phyloP scores from a whole-genome alignment of 768 basidiomycete genomes.

The Kwoniella pini region DNA sequence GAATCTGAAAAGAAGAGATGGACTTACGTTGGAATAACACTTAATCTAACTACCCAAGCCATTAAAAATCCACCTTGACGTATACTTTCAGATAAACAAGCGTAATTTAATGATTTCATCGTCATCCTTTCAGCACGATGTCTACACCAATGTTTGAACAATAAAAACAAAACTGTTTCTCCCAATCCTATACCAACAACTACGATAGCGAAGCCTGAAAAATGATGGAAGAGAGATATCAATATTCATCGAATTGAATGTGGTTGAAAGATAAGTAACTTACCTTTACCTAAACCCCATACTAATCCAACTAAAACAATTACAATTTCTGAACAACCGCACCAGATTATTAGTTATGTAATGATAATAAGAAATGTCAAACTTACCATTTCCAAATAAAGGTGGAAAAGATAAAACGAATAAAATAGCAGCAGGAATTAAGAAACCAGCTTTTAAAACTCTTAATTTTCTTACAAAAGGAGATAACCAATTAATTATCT shows the following conservation, averaged over 20 bases:
- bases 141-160: constrained; percentile 78
- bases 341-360: no score
- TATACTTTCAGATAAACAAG: constrained; percentile 63
- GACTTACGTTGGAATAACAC: constrained; percentile 43
- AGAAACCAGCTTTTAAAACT: constrained; percentile 61
- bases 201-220: constrained; percentile 69
- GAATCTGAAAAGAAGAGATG: constrained; percentile 1
- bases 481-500: constrained; percentile 62
- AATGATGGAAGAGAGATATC: no score
- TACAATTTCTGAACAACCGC: constrained; percentile 60
- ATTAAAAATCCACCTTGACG: constrained; percentile 81
- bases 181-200: constrained; percentile 57
- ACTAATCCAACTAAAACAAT: constrained; percentile 85
- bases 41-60: constrained; percentile 43
- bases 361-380: neutral
- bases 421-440: constrained; percentile 73
- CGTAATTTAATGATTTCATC: constrained; percentile 59
- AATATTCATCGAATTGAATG: no score
- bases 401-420: constrained; percentile 85
- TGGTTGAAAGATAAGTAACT: no score
- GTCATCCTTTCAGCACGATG: constrained; percentile 75
- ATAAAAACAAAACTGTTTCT: constrained; percentile 42
- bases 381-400: constrained; percentile 77
- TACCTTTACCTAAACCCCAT: constrained; percentile 76
- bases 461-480: constrained; percentile 67